Evolutionary conservation across 345 rosid genomes (phyloP).

Genomic region (Arabidopsis thaliana): TAIR10.1 NC_003071.7:9146001-9146500

Average conservation of each 20-base stretch:
- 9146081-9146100: constrained; percentile 14
- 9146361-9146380: constrained; percentile 17
- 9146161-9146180: constrained; percentile 33
- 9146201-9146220: constrained; percentile 97
- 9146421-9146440: constrained; percentile 7
- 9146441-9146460: constrained; percentile 16
- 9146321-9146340: constrained; percentile 44
- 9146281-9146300: constrained; percentile 89
- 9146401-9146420: constrained; percentile 6
- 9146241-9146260: constrained; percentile 90
- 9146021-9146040: not conserved
- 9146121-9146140: not conserved
- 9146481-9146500: constrained; percentile 16
- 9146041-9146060: constrained; percentile 12
- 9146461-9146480: not conserved
- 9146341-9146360: not conserved
- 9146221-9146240: constrained; percentile 99
- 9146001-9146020: not conserved
- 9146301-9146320: constrained; percentile 77
- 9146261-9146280: constrained; percentile 95
- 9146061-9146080: constrained; percentile 6
- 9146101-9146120: not conserved
- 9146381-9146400: constrained; percentile 14
- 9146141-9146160: constrained; percentile 27
- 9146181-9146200: constrained; percentile 83